Percentiles rank a stretch among this genome's conserved stretches.
Conservation (phyloP, 73 alveolate species). For the Paramecium sexaurelia region DNA sequence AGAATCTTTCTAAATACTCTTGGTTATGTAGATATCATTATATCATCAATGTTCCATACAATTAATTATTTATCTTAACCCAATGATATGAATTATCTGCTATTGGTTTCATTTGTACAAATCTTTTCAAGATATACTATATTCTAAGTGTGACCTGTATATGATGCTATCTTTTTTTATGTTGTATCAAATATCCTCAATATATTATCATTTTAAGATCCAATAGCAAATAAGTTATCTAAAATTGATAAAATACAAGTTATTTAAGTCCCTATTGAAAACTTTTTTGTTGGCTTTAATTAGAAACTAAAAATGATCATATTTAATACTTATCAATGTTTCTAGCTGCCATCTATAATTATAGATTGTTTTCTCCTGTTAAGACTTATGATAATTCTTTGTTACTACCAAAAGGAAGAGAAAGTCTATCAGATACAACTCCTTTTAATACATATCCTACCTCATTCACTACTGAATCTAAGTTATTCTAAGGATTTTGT, state of each 20-base stretch:
- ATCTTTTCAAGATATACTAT: conserved; percentile 10
- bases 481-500: neutral
- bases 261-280: neutral
- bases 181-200: conserved; percentile 45
- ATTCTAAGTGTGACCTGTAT: neutral
- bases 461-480: conserved; percentile 45
- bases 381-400: conserved; percentile 41
- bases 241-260: neutral
- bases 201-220: neutral
- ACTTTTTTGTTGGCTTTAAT: conserved; percentile 31
- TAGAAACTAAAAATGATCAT: neutral
- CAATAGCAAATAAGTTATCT: conserved; percentile 33
- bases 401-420: conserved; percentile 34
- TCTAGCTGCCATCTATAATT: conserved; percentile 39
- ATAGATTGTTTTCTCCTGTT: conserved; percentile 44
- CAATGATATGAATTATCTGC: conserved; percentile 7
- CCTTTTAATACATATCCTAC: conserved; percentile 30
- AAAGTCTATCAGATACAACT: conserved; percentile 25
- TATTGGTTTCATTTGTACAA: neutral
- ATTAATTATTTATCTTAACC: conserved; percentile 22
- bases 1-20: neutral
- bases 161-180: neutral
- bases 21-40: neutral
- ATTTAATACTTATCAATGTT: conserved; percentile 31
- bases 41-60: conserved; percentile 43